Evolutionary conservation across 225 moss, liverwort and hornwort genomes (phyloP), one percentile per base, ranked within the genome.

Genomic region (Bryoerythrophyllum caledonicum): DNA sequence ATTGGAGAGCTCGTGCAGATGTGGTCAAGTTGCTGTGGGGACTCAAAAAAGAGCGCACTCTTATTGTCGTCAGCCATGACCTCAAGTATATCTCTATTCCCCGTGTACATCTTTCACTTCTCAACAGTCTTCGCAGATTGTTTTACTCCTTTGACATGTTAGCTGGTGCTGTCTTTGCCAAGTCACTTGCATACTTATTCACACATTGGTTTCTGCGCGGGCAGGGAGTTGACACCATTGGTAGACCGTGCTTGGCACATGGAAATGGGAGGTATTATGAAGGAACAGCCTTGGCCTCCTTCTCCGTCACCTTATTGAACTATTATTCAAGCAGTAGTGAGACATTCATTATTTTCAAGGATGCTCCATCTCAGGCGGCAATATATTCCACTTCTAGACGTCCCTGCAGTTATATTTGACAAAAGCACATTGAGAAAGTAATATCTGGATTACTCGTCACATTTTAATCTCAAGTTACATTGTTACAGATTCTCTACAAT

Each of bases 211-310:
- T 70, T 72, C 60, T 70, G 49, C 67, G 52, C 65, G 74, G 32
- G 14, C 87, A 97, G 94, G 81, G 99, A 99, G 68, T 76, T 99
- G 71, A 80, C 79, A 43, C 87, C 84, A n/a, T 77, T 99, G 69
- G 95, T 92, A 53, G 99, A 99, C 76, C 95, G 82, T 66, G 95
- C 95, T 80, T 99, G 99, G 99, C 84, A 78, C 59, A 99, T 99
- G 97, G 94, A 90, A 75, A 94, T 99, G 94, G 97, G 97, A 25
- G 97, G 97, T 43, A 61, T 77, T 60, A 63, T 99, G 78, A 82
- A 76, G 24, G 83, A 93, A 76, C 90, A 93, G 56, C 73, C 68
- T 56, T 90, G 85, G 86, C 83, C 91, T 74, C 81, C 81, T 79
- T 56, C 60, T n/a, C 44, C 53, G 27, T 63, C 30, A 19, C 62